Conservation (phyloP, 495 filamentous ascomycete genomes). For the Penicillium bialowiezense region DNA sequence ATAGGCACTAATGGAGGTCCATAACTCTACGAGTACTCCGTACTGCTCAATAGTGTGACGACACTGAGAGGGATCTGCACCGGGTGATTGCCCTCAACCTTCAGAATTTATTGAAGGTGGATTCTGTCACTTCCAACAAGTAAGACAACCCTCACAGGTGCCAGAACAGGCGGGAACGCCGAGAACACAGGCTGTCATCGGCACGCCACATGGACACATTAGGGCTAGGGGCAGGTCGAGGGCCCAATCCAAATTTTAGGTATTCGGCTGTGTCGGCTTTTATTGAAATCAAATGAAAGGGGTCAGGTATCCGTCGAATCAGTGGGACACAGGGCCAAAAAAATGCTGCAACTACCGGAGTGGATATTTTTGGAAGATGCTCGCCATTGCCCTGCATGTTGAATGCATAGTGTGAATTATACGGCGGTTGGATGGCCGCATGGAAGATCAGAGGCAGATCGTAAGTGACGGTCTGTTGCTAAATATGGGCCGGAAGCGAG, state of each 20-base stretch:
- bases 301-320: neutral
- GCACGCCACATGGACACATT: neutral
- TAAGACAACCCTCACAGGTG: neutral
- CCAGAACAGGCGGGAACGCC: constrained; percentile 3
- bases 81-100: neutral
- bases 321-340: neutral
- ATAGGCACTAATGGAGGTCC: no score
- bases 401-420: neutral
- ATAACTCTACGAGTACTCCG: neutral
- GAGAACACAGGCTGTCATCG: neutral
- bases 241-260: neutral
- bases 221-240: neutral
- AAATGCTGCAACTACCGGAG: neutral
- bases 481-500: constrained; percentile 10
- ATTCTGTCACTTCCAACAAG: neutral
- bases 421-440: neutral
- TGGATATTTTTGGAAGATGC: neutral
- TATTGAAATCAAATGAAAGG: neutral
- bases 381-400: neutral
- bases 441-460: constrained; percentile 8
- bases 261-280: constrained; percentile 3
- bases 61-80: neutral
- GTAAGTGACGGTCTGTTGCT: constrained; percentile 1
- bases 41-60: neutral
- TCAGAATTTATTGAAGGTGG: neutral